Conservation (phyloP, 495 filamentous ascomycete species). For the Aspergillus campestris region DNA sequence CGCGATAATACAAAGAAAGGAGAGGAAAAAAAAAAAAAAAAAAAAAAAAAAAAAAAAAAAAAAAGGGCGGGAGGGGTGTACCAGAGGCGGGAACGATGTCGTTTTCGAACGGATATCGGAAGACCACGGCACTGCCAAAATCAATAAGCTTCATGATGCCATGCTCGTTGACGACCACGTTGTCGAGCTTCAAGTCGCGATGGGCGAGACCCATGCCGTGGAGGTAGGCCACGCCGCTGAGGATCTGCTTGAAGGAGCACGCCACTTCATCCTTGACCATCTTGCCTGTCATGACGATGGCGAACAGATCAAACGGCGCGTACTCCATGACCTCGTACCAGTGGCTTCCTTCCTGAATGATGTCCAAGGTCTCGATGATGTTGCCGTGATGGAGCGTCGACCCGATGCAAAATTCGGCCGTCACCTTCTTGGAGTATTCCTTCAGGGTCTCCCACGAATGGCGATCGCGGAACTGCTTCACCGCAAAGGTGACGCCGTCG, state of each 20-base stretch:
- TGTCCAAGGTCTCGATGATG: constrained; percentile 96
- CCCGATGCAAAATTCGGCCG: constrained; percentile 98
- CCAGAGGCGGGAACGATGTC: constrained; percentile 81
- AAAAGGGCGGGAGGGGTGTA: constrained; percentile 38
- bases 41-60: no score
- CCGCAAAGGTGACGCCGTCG: constrained; percentile 88
- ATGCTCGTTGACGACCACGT: constrained; percentile 91
- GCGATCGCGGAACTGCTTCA: constrained; percentile 91
- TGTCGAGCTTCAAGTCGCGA: constrained; percentile 94
- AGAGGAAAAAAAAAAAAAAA: no score
- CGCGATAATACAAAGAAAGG: no score
- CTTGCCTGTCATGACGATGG: constrained; percentile 98
- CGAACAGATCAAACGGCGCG: constrained; percentile 94
- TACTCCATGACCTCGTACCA: constrained; percentile 99
- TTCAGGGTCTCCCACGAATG: constrained; percentile 90
- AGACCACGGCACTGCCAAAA: constrained; percentile 96
- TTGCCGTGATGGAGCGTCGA: constrained; percentile 97
- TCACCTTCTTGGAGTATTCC: constrained; percentile 97
- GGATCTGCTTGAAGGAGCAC: constrained; percentile 88
- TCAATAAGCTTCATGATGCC: constrained; percentile 99
- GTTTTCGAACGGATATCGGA: constrained; percentile 93
- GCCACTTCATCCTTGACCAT: constrained; percentile 88
- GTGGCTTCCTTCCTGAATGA: constrained; percentile 85
- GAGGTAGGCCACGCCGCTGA: constrained; percentile 94
- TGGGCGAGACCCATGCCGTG: constrained; percentile 95